Evolutionary conservation across 2,329 filamentous ascomycete species (phyloP), one percentile per base, ranked within the genome.

Genomic region (Microdochium nivale): DNA sequence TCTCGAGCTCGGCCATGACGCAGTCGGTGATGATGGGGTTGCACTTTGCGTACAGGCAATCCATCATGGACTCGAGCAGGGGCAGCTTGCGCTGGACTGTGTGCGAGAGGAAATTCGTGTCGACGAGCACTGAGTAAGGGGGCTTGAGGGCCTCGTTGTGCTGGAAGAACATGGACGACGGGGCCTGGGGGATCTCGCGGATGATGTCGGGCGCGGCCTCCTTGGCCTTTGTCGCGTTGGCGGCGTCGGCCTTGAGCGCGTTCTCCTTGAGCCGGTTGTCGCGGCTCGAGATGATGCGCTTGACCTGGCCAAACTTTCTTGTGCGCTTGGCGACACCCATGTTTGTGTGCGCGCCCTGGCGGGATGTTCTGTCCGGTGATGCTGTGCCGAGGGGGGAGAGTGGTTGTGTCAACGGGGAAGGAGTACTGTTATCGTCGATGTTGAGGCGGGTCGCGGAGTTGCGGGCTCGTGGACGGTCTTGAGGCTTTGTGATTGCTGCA

Each of bases 251-350:
- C 61, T 85, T 87, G 62, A 79, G 71, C 60, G 86, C 80, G 70
- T 95, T 95, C 70, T 89, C 86, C 69, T 92, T 90, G 49, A 95
- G 76, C 52, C 90, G 79, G 47, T 81, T 83, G 75, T 97, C 91
- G 53, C 84, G 82, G 63, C 87, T 83, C 48, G 88, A 85, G 60
- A 96, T 90, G 50, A 96, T 75, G 60, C 89, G 79, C 75, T 96
- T 95, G 65, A 90, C 83, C 66, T 79, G 74, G 49, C 84, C 92
- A 68, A 96, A 97, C 75, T 96, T 96, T 74, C 91, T 84, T 50
- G 89, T 95, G 68, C 85, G 89, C 76, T 95, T 96, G 56, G 85
- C 82, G 60, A 90, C 82, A 71, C 90, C 91, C 92, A 96, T 96
- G 33, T 55, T 68, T 23, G 49, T 27, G 43, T 19, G 16, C 10